phyloP scores from a whole-genome alignment of 306 rosid species.

The Vigna hirtella region DNA sequence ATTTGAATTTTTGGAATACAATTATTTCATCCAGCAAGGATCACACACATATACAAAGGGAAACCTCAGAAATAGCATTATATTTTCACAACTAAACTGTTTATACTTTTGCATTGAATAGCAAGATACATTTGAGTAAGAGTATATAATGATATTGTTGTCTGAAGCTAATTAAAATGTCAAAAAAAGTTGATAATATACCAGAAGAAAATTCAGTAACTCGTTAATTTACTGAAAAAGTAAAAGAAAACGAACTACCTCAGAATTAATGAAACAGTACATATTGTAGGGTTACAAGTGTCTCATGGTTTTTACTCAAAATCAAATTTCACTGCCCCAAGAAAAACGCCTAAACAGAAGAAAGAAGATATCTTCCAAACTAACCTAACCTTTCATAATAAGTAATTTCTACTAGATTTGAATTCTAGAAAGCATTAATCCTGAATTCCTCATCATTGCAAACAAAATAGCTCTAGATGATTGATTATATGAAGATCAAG shows the following conservation, averaged over 20 bases:
- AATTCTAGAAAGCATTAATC: constrained; percentile 14
- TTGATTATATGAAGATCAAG: constrained; percentile 10
- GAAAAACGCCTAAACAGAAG: constrained; percentile 5
- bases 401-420: not conserved
- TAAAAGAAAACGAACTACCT: not conserved
- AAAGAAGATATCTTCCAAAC: not conserved
- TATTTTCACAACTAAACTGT: not conserved
- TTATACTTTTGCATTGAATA: not conserved
- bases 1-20: not conserved
- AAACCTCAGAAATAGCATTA: too few species aligned
- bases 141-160: not conserved
- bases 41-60: not conserved
- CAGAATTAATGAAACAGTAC: not conserved
- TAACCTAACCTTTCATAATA: constrained; percentile 22
- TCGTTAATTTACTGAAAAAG: not conserved
- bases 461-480: constrained; percentile 9
- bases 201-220: not conserved
- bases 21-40: constrained; percentile 3
- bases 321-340: not conserved
- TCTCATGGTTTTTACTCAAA: not conserved
- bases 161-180: not conserved
- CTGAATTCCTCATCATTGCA: constrained; percentile 6
- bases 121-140: constrained; percentile 7
- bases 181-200: constrained; percentile 5
- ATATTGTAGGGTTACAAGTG: not conserved